Conservation (phyloP, 2,329 filamentous ascomycete genomes). For the Pseudogymnoascus destructans region DNA sequence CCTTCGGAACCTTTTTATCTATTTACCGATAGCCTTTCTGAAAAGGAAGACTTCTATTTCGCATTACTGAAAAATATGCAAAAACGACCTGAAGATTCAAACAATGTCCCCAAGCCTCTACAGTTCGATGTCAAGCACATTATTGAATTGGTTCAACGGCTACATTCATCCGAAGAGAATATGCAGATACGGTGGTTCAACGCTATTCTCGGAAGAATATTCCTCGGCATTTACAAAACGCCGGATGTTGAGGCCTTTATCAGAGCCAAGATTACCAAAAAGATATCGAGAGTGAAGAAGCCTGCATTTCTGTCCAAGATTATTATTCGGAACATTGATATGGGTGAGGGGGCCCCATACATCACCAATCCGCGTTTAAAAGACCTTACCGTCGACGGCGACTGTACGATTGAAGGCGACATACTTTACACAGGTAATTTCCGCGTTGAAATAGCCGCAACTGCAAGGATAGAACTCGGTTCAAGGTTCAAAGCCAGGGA, state of each 20-base stretch:
- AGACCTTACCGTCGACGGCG: constrained; percentile 83
- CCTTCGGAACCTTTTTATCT: constrained; percentile 77
- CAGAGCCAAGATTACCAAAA: constrained; percentile 80
- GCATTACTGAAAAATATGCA: constrained; percentile 77
- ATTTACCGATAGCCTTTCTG: constrained; percentile 88
- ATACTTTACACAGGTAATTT: constrained; percentile 83
- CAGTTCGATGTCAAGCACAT: constrained; percentile 76
- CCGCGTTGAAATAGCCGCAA: constrained; percentile 80
- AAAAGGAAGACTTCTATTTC: constrained; percentile 98
- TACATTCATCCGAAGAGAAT: constrained; percentile 87
- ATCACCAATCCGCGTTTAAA: constrained; percentile 80
- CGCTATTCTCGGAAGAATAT: constrained; percentile 75
- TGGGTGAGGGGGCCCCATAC: constrained; percentile 75
- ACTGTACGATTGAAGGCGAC: constrained; percentile 76
- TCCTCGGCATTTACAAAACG: constrained; percentile 78
- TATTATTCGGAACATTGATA: constrained; percentile 67
- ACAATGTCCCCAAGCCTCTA: constrained; percentile 53
- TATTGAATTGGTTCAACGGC: constrained; percentile 73
- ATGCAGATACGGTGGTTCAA: constrained; percentile 89
- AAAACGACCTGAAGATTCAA: constrained; percentile 43
- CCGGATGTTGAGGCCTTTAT: constrained; percentile 67
- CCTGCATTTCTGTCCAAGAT: constrained; percentile 82
- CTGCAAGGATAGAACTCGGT: constrained; percentile 81
- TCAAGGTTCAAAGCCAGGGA: constrained; percentile 79
- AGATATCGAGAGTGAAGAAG: constrained; percentile 86